Conservation (phyloP, 345 rosid species). For the Melastoma malabathricum region DNA sequence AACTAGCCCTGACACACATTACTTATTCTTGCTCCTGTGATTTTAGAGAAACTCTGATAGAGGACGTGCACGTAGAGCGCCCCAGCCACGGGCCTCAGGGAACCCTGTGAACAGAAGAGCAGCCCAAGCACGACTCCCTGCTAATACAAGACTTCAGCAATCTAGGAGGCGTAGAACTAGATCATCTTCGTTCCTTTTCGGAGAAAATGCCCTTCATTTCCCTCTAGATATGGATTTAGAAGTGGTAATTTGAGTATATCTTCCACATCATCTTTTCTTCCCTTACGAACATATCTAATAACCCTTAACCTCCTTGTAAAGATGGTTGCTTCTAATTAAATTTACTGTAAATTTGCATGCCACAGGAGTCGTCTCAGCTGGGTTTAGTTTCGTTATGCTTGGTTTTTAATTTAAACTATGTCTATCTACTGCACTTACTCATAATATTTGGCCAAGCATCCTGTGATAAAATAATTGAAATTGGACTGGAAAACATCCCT, state of each 20-base stretch:
- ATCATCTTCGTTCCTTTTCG: slow-evolving; percentile 21
- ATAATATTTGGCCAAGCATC: too few relatives aligned
- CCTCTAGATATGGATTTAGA: slow-evolving; percentile 57
- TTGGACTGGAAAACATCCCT: too few relatives aligned
- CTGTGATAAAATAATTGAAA: too few relatives aligned
- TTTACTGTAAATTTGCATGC: too few relatives aligned
- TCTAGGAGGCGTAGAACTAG: slow-evolving; percentile 35
- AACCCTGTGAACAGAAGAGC: slow-evolving; percentile 40
- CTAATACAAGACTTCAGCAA: slow-evolving; percentile 26
- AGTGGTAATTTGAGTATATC: slow-evolving; percentile 31
- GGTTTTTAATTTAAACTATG: too few relatives aligned
- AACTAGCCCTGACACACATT: neutral
- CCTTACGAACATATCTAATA: neutral
- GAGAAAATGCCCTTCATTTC: slow-evolving; percentile 45
- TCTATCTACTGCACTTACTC: too few relatives aligned
- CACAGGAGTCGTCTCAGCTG: too few relatives aligned
- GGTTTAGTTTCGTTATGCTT: too few relatives aligned
- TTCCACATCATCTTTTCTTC: neutral
- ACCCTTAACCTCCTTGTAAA: too few relatives aligned
- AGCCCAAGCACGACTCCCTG: slow-evolving; percentile 24
- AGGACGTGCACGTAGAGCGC: slow-evolving; percentile 23
- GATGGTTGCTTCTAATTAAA: too few relatives aligned
- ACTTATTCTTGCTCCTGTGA: slow-evolving; percentile 1
- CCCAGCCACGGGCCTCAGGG: slow-evolving; percentile 21
- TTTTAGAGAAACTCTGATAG: slow-evolving; percentile 27